These are phyloP conservation scores for Pyrenophora teres DNA, from an alignment of 2,329 filamentous ascomycete genomes.

Conservation along the genomic window DNA sequence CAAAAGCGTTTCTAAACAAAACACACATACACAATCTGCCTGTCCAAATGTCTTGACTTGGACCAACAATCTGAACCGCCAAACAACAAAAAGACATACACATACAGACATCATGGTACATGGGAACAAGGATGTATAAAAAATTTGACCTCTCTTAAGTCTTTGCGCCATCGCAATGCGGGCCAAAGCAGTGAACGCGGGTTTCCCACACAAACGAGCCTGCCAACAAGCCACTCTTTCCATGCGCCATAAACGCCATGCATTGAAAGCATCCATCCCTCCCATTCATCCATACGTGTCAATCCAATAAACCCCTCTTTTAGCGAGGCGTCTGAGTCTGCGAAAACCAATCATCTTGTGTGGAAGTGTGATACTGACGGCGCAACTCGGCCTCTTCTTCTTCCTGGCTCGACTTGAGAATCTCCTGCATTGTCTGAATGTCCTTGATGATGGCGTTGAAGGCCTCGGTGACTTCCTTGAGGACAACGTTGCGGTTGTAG, in stretches of 20 bases:
- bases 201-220: background rate
- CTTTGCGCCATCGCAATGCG: background rate
- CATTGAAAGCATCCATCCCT: background rate
- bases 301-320: background rate
- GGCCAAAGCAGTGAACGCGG: background rate
- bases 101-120: no score
- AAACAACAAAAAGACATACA: no score
- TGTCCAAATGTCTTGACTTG: no score
- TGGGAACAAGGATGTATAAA: no score
- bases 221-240: background rate
- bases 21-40: no score
- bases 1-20: no score
- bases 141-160: no score
- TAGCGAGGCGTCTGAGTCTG: slow-evolving; percentile 10
- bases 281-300: background rate
- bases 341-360: slow-evolving; percentile 12
- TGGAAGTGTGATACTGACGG: slow-evolving; percentile 4
- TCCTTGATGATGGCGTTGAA: slow-evolving; percentile 78
- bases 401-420: slow-evolving; percentile 50
- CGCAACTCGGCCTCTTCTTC: slow-evolving; percentile 18
- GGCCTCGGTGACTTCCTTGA: slow-evolving; percentile 64
- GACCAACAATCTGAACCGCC: no score
- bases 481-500: slow-evolving; percentile 81
- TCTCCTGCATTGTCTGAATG: slow-evolving; percentile 61
- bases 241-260: slow-evolving; percentile 3